Evolutionary conservation across 2,329 filamentous ascomycete species (phyloP).

Genomic region (Epichloe glyceriae): DNA sequence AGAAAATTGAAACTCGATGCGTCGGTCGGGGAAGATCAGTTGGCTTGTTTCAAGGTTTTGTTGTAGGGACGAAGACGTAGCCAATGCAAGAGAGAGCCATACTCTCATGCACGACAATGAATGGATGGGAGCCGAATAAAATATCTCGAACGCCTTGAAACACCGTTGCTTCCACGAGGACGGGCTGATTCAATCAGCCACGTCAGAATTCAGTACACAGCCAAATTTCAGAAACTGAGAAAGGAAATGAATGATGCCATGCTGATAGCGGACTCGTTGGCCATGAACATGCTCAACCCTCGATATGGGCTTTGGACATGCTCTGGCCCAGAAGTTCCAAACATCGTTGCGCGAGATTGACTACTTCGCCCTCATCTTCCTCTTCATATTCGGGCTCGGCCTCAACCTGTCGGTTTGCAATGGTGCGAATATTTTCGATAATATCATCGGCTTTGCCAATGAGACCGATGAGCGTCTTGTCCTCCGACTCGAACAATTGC

Average conservation of each 20-base stretch:
- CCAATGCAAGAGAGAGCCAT: background rate
- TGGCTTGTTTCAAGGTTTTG: background rate
- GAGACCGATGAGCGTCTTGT: slow-evolving; percentile 73
- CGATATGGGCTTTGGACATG: slow-evolving; percentile 67
- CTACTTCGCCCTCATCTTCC: slow-evolving; percentile 85
- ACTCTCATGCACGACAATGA: background rate
- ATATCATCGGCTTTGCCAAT: slow-evolving; percentile 87
- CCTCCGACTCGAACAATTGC: slow-evolving; percentile 89
- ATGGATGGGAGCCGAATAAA: background rate
- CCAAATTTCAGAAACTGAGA: background rate
- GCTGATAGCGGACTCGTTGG: background rate
- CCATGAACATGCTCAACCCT: slow-evolving; percentile 42
- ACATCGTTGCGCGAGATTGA: slow-evolving; percentile 79
- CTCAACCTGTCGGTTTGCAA: slow-evolving; percentile 80
- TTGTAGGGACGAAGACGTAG: background rate
- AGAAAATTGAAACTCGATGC: background rate
- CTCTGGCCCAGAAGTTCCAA: slow-evolving; percentile 72
- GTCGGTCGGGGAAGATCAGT: background rate
- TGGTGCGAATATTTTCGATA: slow-evolving; percentile 80
- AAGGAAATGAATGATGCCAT: background rate
- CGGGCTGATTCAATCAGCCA: background rate
- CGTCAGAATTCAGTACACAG: background rate
- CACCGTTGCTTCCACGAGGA: background rate
- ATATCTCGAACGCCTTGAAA: slow-evolving; percentile 4
- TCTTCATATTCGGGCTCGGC: slow-evolving; percentile 77